These are phyloP conservation scores for Bipolaris gigantea DNA, from an alignment of 2,329 filamentous ascomycete species.

Conservation along the genomic window DNA sequence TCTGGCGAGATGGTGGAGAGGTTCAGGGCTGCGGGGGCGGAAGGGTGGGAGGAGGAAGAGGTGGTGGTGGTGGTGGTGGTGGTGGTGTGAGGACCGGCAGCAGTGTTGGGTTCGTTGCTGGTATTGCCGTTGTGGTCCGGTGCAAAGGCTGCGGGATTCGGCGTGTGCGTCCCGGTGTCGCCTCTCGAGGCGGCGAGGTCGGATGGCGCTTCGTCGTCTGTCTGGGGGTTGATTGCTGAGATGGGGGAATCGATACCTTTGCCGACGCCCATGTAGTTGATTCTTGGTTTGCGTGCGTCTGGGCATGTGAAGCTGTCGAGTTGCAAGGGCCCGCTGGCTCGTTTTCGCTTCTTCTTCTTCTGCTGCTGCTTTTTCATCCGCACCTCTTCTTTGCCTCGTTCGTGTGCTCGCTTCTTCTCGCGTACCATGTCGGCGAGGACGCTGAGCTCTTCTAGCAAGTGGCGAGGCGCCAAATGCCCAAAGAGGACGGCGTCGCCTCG, in stretches of 20 bases:
- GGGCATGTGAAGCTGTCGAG: conserved; percentile 12
- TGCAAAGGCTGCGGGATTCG: conserved; percentile 4
- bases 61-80: no score
- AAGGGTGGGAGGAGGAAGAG: conserved; percentile 23
- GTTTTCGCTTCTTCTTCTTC: conserved; percentile 65
- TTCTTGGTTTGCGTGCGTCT: conserved; percentile 21
- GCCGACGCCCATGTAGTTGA: conserved; percentile 8
- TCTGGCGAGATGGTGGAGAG: conserved; percentile 27
- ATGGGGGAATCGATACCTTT: conserved; percentile 20
- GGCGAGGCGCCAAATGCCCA: conserved; percentile 83
- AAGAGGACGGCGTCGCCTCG: conserved; percentile 78
- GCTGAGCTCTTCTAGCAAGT: conserved; percentile 76
- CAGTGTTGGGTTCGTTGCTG: not conserved
- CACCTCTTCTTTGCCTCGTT: conserved; percentile 35
- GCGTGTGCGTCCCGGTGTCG: conserved; percentile 28
- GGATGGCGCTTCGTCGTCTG: conserved; percentile 35
- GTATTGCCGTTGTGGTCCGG: not conserved
- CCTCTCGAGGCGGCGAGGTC: conserved; percentile 23
- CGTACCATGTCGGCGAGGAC: conserved; percentile 71
- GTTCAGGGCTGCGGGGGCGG: conserved; percentile 30
- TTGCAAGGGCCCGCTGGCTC: conserved; percentile 49
- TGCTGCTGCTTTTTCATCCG: conserved; percentile 58
- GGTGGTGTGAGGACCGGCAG: not conserved
- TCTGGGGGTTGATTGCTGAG: conserved; percentile 8
- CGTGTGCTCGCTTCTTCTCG: conserved; percentile 47